Base-by-base conservation (phyloP, 2,329 filamentous ascomycete species). In the Bipolaris sorokiniana region DNA sequence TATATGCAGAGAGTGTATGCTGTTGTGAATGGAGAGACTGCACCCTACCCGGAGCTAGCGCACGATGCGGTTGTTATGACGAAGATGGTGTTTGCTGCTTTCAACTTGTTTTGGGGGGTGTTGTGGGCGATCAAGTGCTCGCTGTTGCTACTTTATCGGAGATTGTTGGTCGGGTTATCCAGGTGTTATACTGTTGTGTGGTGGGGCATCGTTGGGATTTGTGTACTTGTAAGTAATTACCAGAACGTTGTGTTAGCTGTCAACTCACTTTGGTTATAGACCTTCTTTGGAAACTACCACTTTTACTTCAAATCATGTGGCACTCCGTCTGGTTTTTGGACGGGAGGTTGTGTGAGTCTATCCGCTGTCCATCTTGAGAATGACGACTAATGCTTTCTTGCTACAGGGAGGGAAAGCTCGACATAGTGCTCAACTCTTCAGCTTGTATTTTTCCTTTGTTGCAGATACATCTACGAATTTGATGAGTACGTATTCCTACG, bases 11-110 rank as follows among this genome's bases (percentile, higher is more conserved):
- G 67, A 22, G 54, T 77, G 0, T 69, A 68, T 13, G 67, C 57
- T 3, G 68, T 75, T 13, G 28, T 48, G 16, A 51, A 58, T 13
- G 70, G 71, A 7, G 54, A 59, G 28, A 66, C 55, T 11, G 41
- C 48, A 5, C 58, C 63, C 0, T 78, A 77, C 47, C 50, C 70
- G 1, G 64, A 54, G 2, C 50, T 77, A 3, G 28, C 55, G 46
- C 47, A 70, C 2, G 77, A 78, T 34, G 59, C 50, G 1, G 34
- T 69, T 1, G 41, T 67, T 1, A 49, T 62, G 16, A 65, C 78
- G 54, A 63, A 75, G 33, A 74, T 71, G 49, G 64, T 76, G 16
- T 74, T 78, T 52, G 76, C 77, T 44, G 70, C 72, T 10, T 73
- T 70, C 18, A 73, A 72, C 10, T 69, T 77, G 48, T 63, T 60